phyloP scores from a whole-genome alignment of 441 rosid genomes.

The Sinapis alba region DNA sequence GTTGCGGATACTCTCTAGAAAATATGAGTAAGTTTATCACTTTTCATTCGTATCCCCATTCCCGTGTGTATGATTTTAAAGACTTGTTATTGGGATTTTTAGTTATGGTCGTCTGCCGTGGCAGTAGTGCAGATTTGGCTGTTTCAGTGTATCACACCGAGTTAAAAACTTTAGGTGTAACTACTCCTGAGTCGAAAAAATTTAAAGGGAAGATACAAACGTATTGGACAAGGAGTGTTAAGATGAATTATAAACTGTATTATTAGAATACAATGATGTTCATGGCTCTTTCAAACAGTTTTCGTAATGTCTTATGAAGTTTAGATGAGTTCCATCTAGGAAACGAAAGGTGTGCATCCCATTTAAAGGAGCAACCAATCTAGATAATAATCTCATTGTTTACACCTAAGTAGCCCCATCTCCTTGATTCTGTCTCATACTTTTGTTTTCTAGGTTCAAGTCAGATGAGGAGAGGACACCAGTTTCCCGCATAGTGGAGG shows the following conservation, averaged over 20 bases:
- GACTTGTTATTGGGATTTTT: conserved; percentile 10
- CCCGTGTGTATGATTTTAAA: neutral
- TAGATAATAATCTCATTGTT: conserved; percentile 12
- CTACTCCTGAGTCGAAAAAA: neutral
- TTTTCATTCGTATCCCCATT: neutral
- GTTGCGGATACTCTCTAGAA: conserved; percentile 87
- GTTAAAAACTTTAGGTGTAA: neutral
- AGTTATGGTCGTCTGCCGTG: neutral
- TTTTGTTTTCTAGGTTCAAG: conserved; percentile 68
- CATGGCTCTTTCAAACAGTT: conserved; percentile 1
- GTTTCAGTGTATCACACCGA: neutral
- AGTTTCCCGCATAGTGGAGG: conserved; percentile 76
- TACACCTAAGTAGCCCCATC: neutral
- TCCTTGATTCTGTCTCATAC: conserved; percentile 15
- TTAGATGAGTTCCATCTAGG: conserved; percentile 13
- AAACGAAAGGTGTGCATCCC: conserved; percentile 8
- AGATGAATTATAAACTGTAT: neutral
- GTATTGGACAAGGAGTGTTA: conserved; percentile 7
- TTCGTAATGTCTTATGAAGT: conserved; percentile 2
- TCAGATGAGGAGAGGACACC: conserved; percentile 98
- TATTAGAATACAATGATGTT: neutral
- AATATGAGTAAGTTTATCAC: conserved; percentile 78
- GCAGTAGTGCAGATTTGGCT: neutral
- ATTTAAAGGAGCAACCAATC: neutral
- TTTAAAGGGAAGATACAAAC: neutral